Conservation (phyloP, 768 basidiomycete genomes). For the Pleurotus giganteus region DNA sequence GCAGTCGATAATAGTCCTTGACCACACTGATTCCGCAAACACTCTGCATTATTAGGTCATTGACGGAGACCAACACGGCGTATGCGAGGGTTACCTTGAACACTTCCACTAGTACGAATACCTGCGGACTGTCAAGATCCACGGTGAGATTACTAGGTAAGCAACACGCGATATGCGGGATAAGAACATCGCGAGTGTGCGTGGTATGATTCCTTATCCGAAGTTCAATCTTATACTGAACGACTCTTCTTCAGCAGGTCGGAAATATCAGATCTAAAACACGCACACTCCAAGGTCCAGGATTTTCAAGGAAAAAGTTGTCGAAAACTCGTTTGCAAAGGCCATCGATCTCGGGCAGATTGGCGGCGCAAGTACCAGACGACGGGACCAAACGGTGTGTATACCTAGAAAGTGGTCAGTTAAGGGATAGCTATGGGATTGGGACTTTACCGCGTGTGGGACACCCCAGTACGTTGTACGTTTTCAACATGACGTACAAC, state of each 20-base stretch:
- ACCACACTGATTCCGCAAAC: conserved; percentile 76
- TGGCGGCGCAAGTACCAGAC: conserved; percentile 63
- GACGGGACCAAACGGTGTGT: conserved; percentile 73
- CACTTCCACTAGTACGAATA: conserved; percentile 77
- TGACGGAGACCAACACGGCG: neutral
- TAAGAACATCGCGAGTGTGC: conserved; percentile 53
- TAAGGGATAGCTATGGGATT: neutral
- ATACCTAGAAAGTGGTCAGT: conserved; percentile 40
- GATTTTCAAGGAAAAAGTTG: conserved; percentile 47
- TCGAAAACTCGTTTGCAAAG: conserved; percentile 56
- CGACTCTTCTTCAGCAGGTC: neutral
- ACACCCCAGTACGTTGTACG: conserved; percentile 59
- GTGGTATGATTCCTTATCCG: conserved; percentile 76
- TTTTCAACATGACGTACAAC: conserved; percentile 62
- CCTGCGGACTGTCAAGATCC: conserved; percentile 62
- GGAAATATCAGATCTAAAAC: neutral
- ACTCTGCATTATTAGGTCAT: conserved; percentile 41
- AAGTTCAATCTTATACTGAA: conserved; percentile 80
- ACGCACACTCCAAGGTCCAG: conserved; percentile 17
- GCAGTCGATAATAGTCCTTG: conserved; percentile 64
- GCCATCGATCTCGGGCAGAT: conserved; percentile 63
- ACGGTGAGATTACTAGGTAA: conserved; percentile 69
- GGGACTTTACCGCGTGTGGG: conserved; percentile 56
- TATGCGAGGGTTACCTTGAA: conserved; percentile 60
- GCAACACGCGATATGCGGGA: conserved; percentile 67